Evolutionary conservation across 129 eudicot species (phyloP), one percentile per base, ranked within the genome.

Genomic region (Ambrosia artemisiifolia): DNA sequence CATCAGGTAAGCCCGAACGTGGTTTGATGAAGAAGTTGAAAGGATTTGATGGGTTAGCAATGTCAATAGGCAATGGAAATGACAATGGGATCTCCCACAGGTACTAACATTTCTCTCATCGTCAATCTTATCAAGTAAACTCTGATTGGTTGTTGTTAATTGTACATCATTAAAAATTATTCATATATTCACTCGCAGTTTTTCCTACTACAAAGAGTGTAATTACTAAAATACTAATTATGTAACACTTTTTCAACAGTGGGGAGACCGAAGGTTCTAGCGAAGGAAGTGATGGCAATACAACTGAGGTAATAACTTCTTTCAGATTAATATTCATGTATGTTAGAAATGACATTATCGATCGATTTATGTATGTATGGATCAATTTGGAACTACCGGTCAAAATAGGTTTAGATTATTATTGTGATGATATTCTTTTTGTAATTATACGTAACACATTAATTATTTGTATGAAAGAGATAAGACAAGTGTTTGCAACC

Each of bases 181-280:
- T 32, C 67, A 33, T 34, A 6, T 14, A 34, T 33, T 34, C 67
- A n/a, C 7, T 24, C 8, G 7, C 28, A n/a, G 1, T 3, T 36
- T 63, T 36, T 63, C 30, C 68, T 14, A 9, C 48, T 6, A 63
- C 28, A 63, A 63, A 63, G 20, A 63, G 48, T 38, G 32, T 18
- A 9, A 6, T 57, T 44, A 32, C 47, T 57, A 57, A 30, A 57
- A 28, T 32, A 13, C 32, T 70, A 51, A 50, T 11, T 12, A 35
- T 61, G 13, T 48, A 40, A 71, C 66, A 5, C 60, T 56, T 60
- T 60, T 51, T 50, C 42, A 60, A 71, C 87, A 94, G 98, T 65
- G 88, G 85, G 72, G 97, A 90, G 82, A 90, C 94, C 7, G 96
- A 88, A 77, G 96, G 89, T 68, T 90, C 97, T 38, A 88, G 97